A percentile compares a stretch with the other conserved stretches of the same genome.
Evolutionary conservation across 495 filamentous ascomycete species (phyloP).

Genomic region (Evansstolkia leycettana): DNA sequence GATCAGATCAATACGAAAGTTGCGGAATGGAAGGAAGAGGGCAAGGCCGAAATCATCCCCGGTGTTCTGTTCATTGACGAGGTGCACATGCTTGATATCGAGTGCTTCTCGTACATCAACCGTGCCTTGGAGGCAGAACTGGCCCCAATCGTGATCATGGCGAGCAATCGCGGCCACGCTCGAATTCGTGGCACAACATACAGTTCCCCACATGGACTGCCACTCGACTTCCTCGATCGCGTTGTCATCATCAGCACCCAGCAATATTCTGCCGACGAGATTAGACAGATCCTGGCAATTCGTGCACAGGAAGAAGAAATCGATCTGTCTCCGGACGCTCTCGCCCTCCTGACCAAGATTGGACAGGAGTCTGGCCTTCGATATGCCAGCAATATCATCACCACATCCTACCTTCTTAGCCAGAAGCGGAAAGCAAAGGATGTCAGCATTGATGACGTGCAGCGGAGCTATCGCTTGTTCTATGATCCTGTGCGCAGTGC

Average conservation of each 20-base stretch:
- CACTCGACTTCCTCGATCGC: slow-evolving; percentile 91
- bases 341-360: slow-evolving; percentile 88
- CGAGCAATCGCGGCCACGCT: slow-evolving; percentile 92
- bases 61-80: slow-evolving; percentile 98
- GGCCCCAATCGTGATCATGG: slow-evolving; percentile 98
- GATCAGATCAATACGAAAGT: slow-evolving; percentile 99
- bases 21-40: slow-evolving; percentile 97
- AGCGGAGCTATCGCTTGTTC: slow-evolving; percentile 86
- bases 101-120: slow-evolving; percentile 98
- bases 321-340: slow-evolving; percentile 74
- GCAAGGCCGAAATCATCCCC: slow-evolving; percentile 94
- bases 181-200: slow-evolving; percentile 88
- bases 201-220: slow-evolving; percentile 81
- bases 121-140: slow-evolving; percentile 87
- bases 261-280: slow-evolving; percentile 73
- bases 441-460: slow-evolving; percentile 77
- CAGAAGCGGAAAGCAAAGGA: slow-evolving; percentile 71
- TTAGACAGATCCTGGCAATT: slow-evolving; percentile 80
- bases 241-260: slow-evolving; percentile 95
- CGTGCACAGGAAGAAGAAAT: slow-evolving; percentile 93
- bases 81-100: slow-evolving; percentile 98
- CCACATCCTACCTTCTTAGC: slow-evolving; percentile 71
- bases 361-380: slow-evolving; percentile 84
- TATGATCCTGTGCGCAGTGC: slow-evolving; percentile 81
- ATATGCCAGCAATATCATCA: slow-evolving; percentile 93